phyloP scores from a whole-genome alignment of 2,329 filamentous ascomycete genomes.

The Aspergillus viridinutans region DNA sequence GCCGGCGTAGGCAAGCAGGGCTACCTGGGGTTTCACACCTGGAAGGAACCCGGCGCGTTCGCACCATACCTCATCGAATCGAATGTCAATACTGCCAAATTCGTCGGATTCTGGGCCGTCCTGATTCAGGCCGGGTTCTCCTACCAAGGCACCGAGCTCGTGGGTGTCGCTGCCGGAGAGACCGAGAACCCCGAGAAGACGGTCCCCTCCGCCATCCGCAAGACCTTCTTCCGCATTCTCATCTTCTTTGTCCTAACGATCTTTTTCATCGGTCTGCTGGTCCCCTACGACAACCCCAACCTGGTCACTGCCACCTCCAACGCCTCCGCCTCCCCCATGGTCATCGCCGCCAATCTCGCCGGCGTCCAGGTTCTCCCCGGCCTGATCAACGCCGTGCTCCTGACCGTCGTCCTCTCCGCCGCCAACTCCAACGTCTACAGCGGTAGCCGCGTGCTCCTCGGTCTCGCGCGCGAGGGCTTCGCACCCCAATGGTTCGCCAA shows the following conservation, averaged over 20 bases:
- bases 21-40: conserved; percentile 71
- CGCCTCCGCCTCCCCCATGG: conserved; percentile 39
- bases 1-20: conserved; percentile 66
- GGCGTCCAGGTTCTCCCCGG: conserved; percentile 36
- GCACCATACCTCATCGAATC: conserved; percentile 45
- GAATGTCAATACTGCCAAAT: conserved; percentile 45
- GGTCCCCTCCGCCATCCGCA: conserved; percentile 68
- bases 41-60: conserved; percentile 65
- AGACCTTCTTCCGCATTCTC: conserved; percentile 72
- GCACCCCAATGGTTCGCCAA: conserved; percentile 42
- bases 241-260: conserved; percentile 47
- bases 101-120: conserved; percentile 57
- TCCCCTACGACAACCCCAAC: conserved; percentile 57
- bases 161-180: conserved; percentile 75
- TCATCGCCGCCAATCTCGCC: conserved; percentile 39
- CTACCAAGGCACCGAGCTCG: conserved; percentile 63
- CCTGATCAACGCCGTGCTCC: conserved; percentile 40
- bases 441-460: conserved; percentile 64
- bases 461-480: conserved; percentile 51
- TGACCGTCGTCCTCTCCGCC: conserved; percentile 42
- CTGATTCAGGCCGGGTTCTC: conserved; percentile 43
- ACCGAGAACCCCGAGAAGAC: conserved; percentile 67
- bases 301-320: conserved; percentile 45
- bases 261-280: conserved; percentile 67
- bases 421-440: conserved; percentile 42